These are phyloP conservation scores for Brassica nigra DNA, from an alignment of 345 rosid genomes.

Conservation along the genomic window DNA sequence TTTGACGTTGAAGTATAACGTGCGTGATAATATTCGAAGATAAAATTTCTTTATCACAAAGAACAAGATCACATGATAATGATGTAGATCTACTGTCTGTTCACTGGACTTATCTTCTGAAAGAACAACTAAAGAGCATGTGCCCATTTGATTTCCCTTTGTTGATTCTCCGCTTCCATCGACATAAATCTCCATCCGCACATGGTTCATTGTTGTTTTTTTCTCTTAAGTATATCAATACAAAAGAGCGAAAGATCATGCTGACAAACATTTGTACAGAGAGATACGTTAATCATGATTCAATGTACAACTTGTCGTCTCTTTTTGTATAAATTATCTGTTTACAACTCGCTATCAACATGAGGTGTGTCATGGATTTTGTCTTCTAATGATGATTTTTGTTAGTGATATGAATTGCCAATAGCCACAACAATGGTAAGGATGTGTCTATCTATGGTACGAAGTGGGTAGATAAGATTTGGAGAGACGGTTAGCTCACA, in stretches of 20 bases:
- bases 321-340: neutral
- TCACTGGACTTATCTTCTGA: conserved; percentile 26
- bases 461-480: neutral
- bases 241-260: neutral
- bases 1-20: neutral
- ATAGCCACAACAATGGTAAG: neutral
- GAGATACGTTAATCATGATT: conserved; percentile 8
- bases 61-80: conserved; percentile 31
- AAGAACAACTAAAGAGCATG: conserved; percentile 22
- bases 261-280: neutral
- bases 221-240: neutral
- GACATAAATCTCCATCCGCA: conserved; percentile 32
- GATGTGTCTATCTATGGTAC: neutral
- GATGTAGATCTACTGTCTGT: conserved; percentile 15
- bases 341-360: conserved; percentile 16
- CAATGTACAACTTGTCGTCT: neutral
- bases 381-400: conserved; percentile 7
- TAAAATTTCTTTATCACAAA: conserved; percentile 4
- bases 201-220: conserved; percentile 17
- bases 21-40: neutral
- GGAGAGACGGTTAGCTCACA: neutral
- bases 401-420: neutral
- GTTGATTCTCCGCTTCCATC: conserved; percentile 43
- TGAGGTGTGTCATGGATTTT: neutral
- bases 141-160: conserved; percentile 35